phyloP scores from a whole-genome alignment of 768 basidiomycete species.

The Sarcodon aspratus region DNA sequence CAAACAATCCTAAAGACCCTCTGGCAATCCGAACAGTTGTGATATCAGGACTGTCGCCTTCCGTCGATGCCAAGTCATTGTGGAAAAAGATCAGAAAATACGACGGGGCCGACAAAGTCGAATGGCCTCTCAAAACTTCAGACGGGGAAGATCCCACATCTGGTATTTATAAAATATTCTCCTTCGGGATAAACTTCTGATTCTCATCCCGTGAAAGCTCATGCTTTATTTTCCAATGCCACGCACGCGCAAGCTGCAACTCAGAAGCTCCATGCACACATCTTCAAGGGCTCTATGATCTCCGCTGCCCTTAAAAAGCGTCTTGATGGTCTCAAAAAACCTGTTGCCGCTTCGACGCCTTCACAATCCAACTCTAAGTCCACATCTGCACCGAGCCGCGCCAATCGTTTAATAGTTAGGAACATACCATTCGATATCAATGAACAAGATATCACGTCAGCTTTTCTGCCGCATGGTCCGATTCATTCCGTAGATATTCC shows the following conservation, averaged over 20 bases:
- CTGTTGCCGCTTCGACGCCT: conserved; percentile 11
- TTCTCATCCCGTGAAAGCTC: conserved; percentile 30
- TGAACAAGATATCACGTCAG: conserved; percentile 72
- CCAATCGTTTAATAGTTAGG: conserved; percentile 79
- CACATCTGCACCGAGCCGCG: conserved; percentile 47
- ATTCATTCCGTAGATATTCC: conserved; percentile 83
- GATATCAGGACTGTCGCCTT: conserved; percentile 58
- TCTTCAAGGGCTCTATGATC: conserved; percentile 83
- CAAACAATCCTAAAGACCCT: conserved; percentile 43
- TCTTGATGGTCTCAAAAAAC: conserved; percentile 52
- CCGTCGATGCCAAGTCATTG: conserved; percentile 49
- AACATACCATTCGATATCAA: conserved; percentile 82
- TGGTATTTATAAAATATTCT: conserved; percentile 24
- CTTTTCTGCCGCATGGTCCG: conserved; percentile 83
- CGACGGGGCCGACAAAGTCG: conserved; percentile 62
- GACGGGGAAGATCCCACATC: conserved; percentile 34
- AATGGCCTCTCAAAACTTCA: conserved; percentile 44
- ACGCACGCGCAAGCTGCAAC: conserved; percentile 60
- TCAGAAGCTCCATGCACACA: conserved; percentile 79
- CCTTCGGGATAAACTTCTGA: not conserved
- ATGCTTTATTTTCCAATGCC: conserved; percentile 63
- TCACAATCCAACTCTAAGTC: conserved; percentile 15
- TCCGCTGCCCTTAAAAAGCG: conserved; percentile 84
- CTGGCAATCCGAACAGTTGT: conserved; percentile 77
- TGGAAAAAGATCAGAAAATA: conserved; percentile 88